phyloP scores from a whole-genome alignment of 2,329 filamentous ascomycete genomes.

The Cadophora sp. region DNA sequence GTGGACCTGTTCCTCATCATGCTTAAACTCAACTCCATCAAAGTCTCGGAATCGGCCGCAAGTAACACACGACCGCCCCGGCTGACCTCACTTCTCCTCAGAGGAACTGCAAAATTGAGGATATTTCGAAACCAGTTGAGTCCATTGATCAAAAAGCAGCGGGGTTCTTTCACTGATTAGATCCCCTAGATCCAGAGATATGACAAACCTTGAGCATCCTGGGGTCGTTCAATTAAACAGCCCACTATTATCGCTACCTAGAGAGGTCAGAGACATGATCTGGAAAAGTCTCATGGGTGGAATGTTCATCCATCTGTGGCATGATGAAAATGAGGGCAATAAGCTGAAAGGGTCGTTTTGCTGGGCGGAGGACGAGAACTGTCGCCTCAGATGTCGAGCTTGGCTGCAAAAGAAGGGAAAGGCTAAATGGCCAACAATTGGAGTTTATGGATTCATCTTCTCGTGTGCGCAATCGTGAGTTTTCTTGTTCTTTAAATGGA shows the following conservation, averaged over 20 bases:
- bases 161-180: not conserved
- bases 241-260: constrained; percentile 10
- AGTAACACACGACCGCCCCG: not conserved
- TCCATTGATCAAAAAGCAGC: not conserved
- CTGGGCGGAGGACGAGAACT: not conserved
- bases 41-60: not conserved
- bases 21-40: not conserved
- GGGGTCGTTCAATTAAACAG: not conserved
- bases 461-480: constrained; percentile 24
- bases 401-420: not conserved
- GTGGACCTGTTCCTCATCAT: not conserved
- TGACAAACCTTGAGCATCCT: not conserved
- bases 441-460: constrained; percentile 15
- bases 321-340: not conserved
- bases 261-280: constrained; percentile 24
- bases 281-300: constrained; percentile 17
- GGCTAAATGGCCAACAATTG: constrained; percentile 10
- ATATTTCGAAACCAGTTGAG: not conserved
- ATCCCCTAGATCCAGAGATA: not conserved
- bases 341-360: constrained; percentile 12
- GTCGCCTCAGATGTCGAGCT: not conserved
- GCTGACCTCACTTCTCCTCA: not conserved
- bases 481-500: no score
- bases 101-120: not conserved
- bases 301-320: constrained; percentile 21